Evolutionary conservation across 2,329 filamentous ascomycete species (phyloP).

Genomic region (Pseudogymnoascus destructans): DNA sequence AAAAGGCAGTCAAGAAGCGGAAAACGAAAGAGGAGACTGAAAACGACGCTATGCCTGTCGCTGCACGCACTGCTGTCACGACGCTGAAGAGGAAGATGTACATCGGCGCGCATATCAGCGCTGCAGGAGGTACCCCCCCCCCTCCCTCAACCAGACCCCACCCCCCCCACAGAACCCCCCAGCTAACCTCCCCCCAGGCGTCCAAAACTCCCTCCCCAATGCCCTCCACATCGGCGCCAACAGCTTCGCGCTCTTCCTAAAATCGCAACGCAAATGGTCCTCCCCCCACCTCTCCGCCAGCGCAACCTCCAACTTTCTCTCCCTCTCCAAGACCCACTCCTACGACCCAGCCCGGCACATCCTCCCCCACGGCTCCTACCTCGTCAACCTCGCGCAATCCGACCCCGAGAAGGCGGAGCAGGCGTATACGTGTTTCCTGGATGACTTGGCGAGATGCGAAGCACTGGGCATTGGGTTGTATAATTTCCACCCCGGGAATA

Average conservation of each 20-base stretch:
- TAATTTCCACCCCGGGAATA: slow-evolving; percentile 92
- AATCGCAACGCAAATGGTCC: slow-evolving; percentile 90
- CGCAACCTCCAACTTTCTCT: slow-evolving; percentile 55
- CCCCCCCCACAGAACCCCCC: slow-evolving; percentile 12
- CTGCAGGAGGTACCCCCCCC: slow-evolving; percentile 55
- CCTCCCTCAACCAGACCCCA: not conserved
- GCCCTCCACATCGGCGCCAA: slow-evolving; percentile 75
- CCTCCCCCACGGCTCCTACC: slow-evolving; percentile 88
- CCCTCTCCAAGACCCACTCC: slow-evolving; percentile 50
- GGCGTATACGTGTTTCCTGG: slow-evolving; percentile 73
- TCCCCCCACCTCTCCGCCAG: slow-evolving; percentile 63
- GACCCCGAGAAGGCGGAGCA: slow-evolving; percentile 70
- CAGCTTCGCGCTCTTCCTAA: slow-evolving; percentile 87
- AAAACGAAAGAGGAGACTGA: slow-evolving; percentile 46
- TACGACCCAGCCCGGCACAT: slow-evolving; percentile 63
- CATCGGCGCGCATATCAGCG: slow-evolving; percentile 85
- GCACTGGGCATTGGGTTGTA: slow-evolving; percentile 79
- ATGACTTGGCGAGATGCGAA: slow-evolving; percentile 79
- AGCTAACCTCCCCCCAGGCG: slow-evolving; percentile 38
- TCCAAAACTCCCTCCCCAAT: slow-evolving; percentile 78
- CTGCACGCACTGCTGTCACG: slow-evolving; percentile 48
- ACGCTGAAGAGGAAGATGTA: slow-evolving; percentile 60
- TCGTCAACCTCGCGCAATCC: slow-evolving; percentile 85
- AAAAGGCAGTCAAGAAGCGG: slow-evolving; percentile 29
- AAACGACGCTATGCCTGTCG: slow-evolving; percentile 48